Conservation (phyloP, 768 basidiomycete species). For the Paxillus ammoniavirescens region DNA sequence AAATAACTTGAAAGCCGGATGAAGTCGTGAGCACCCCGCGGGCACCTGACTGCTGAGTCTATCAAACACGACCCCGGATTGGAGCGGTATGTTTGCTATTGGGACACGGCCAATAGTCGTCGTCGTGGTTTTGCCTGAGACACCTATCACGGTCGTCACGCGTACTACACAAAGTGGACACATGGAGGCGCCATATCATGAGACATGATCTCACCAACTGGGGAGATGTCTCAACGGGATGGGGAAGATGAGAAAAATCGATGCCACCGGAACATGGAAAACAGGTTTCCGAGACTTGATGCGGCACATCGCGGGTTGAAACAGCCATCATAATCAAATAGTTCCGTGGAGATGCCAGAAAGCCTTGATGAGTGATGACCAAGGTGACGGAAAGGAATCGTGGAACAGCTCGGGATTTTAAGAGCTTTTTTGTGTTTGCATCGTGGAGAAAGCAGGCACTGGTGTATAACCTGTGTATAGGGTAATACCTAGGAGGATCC, state of each 20-base stretch:
- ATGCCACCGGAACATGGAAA: conserved; percentile 6
- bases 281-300: background rate
- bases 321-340: background rate
- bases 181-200: background rate
- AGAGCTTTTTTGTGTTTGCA: background rate
- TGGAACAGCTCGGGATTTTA: background rate
- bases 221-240: background rate
- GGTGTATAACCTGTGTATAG: background rate
- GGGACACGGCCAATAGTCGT: background rate
- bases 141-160: background rate
- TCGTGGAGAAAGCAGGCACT: background rate
- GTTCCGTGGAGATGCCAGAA: background rate
- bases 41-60: conserved; percentile 5
- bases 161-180: background rate
- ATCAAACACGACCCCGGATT: background rate
- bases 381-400: background rate
- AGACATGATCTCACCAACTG: background rate
- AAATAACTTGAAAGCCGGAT: conserved; percentile 6
- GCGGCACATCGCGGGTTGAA: background rate
- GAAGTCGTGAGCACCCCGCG: background rate
- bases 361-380: background rate
- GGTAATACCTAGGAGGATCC: background rate
- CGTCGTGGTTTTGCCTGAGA: background rate
- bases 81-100: background rate
- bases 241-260: background rate